Evolutionary conservation across 768 basidiomycete species (phyloP).

Genomic region (Agaricus blazei): DNA sequence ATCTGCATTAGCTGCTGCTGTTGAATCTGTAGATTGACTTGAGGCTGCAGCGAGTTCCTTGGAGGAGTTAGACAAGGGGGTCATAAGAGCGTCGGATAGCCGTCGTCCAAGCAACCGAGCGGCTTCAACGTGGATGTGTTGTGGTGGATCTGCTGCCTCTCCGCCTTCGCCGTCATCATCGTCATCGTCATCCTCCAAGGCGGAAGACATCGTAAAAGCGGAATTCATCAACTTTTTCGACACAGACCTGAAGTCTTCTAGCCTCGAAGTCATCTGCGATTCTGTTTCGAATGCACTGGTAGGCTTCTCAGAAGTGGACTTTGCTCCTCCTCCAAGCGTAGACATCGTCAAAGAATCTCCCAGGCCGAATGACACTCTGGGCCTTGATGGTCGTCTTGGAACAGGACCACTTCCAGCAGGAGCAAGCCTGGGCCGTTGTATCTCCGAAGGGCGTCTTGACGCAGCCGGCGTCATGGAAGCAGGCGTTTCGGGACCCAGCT

Average conservation of each 20-base stretch:
- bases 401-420: not conserved
- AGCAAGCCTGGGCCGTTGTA: constrained; percentile 1
- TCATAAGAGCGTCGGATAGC: constrained; percentile 37
- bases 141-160: constrained; percentile 5
- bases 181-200: constrained; percentile 41
- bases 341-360: constrained; percentile 35
- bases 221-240: constrained; percentile 9
- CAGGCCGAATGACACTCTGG: constrained; percentile 14
- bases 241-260: constrained; percentile 1
- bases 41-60: constrained; percentile 1
- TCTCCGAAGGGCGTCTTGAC: constrained; percentile 31
- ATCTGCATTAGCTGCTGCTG: not conserved
- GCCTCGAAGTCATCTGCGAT: not conserved
- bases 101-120: constrained; percentile 35
- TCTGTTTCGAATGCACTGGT: constrained; percentile 5
- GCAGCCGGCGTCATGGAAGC: constrained; percentile 39
- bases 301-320: constrained; percentile 4
- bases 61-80: constrained; percentile 17
- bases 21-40: not conserved
- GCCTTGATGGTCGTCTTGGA: constrained; percentile 8
- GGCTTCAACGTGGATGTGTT: constrained; percentile 20
- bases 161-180: constrained; percentile 6
- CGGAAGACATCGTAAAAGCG: constrained; percentile 43
- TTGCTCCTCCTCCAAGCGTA: constrained; percentile 21
- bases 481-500: constrained; percentile 66